These are phyloP conservation scores for Ilex paraguariensis DNA, from an alignment of 305 asterid genomes.

Conservation along the genomic window DNA sequence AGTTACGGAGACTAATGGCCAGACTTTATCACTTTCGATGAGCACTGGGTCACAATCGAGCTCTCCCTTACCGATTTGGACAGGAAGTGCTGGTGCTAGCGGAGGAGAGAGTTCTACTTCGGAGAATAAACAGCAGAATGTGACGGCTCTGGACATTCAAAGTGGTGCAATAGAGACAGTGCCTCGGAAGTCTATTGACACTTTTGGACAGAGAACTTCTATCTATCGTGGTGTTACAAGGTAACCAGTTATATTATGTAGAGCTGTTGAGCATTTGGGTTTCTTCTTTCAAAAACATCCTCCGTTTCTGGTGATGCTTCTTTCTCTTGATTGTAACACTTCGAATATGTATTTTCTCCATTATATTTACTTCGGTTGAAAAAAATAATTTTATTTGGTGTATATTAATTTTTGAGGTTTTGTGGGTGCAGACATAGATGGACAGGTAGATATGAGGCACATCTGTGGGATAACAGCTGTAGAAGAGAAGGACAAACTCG, in stretches of 20 bases:
- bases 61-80: no score
- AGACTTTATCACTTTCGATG: constrained; percentile 62
- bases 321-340: no score
- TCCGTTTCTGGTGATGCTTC: no score
- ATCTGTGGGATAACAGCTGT: constrained; percentile 86
- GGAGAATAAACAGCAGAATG: constrained; percentile 17
- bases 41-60: constrained; percentile 32
- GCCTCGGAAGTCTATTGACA: constrained; percentile 64
- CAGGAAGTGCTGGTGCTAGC: background rate
- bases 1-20: constrained; percentile 12
- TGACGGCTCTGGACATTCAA: constrained; percentile 17
- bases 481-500: constrained; percentile 98
- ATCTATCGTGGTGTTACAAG: constrained; percentile 95
- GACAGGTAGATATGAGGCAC: constrained; percentile 18
- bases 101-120: constrained; percentile 28
- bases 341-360: no score
- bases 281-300: no score
- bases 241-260: constrained; percentile 13
- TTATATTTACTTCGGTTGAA: no score
- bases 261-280: no score
- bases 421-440: constrained; percentile 22
- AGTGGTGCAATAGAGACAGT: constrained; percentile 46
- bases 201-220: constrained; percentile 88
- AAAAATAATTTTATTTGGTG: background rate
- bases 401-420: background rate